A percentile compares a stretch with the other conserved stretches of the same genome.
phyloP scores from a whole-genome alignment of 495 filamentous ascomycete species.

The Daldinia grandis region DNA sequence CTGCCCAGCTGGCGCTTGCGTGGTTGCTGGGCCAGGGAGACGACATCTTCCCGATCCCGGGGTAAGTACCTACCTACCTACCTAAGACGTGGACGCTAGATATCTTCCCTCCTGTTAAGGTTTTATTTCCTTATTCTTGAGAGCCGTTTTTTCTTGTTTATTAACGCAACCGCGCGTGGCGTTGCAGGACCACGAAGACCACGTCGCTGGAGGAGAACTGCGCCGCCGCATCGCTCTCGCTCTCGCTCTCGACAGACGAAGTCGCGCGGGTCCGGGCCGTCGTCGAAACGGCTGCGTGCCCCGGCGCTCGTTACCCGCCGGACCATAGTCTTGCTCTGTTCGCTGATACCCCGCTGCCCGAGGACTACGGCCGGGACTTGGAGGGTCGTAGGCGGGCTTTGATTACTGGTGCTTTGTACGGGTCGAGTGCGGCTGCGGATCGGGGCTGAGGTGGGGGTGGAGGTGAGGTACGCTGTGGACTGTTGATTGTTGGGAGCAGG shows the following conservation, averaged over 20 bases:
- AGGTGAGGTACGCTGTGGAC: background rate
- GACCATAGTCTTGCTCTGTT: constrained; percentile 18
- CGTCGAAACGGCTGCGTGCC: constrained; percentile 18
- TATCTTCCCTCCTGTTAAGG: too few species aligned
- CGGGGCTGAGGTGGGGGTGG: background rate
- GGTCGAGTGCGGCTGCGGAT: background rate
- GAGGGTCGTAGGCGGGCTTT: background rate
- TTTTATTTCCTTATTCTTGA: too few species aligned
- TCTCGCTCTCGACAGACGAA: constrained; percentile 45
- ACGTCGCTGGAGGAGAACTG: constrained; percentile 50
- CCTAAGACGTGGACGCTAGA: too few species aligned
- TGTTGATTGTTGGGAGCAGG: background rate
- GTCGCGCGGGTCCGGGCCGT: constrained; percentile 36
- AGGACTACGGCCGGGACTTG: constrained; percentile 1
- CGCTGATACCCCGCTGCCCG: constrained; percentile 24
- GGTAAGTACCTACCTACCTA: too few species aligned
- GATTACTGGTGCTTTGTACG: constrained; percentile 5
- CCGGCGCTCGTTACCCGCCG: constrained; percentile 14
- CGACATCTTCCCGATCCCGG: constrained; percentile 69
- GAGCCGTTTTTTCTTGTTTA: too few species aligned
- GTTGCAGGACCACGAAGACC: constrained; percentile 40
- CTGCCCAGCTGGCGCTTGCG: constrained; percentile 62
- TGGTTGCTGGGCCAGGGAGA: constrained; percentile 68
- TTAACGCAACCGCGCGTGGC: background rate
- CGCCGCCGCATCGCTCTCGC: constrained; percentile 36